Base-by-base conservation (phyloP, 2,329 filamentous ascomycete genomes). In the Exophiala aquamarina region DNA sequence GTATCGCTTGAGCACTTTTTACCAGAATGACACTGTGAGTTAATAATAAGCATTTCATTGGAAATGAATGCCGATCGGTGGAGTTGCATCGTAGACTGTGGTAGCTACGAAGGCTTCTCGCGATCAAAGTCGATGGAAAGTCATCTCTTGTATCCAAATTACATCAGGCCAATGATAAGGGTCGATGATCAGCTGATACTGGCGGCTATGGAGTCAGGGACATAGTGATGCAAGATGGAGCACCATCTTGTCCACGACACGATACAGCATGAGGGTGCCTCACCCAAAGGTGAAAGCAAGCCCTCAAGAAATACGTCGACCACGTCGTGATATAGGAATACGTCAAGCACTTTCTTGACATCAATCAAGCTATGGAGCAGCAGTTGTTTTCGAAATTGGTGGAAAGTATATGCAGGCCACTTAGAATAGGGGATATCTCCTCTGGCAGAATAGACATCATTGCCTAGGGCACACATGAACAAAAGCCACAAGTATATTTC, bases 1-100 rank as follows among this genome's bases (percentile, higher is more conserved):
- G 20, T 38, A 51, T 28, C 50, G 39, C 3, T 26, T 55, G 48
- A 74, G 71, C 44, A 76, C 73, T 3, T 78, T 76, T 50, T 77
- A 77, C 53, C 63, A 68, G 44, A 41, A 49, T 14, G 51, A 57
- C 20, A 62, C 50, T 18, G 29, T 56, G 34, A 46, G 20, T 35
- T 14, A 41, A 26, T 26, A 26, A 26, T 26, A 26, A 26, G 23
- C 23, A 26, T 26, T n/a, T n/a, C n/a, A n/a, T n/a, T n/a, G n/a
- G n/a, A n/a, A n/a, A n/a, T n/a, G n/a, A n/a, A n/a, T n/a, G n/a
- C n/a, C n/a, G n/a, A n/a, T n/a, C n/a, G n/a, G n/a, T n/a, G n/a
- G n/a, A n/a, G n/a, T n/a, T n/a, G n/a, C n/a, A n/a, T n/a, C n/a
- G n/a, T n/a, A n/a, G n/a, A n/a, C n/a, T n/a, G n/a, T n/a, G n/a